Evolutionary conservation across 495 filamentous ascomycete species (phyloP), one percentile per base, ranked within the genome.

Genomic region (Aspergillus incahuasiensis): DNA sequence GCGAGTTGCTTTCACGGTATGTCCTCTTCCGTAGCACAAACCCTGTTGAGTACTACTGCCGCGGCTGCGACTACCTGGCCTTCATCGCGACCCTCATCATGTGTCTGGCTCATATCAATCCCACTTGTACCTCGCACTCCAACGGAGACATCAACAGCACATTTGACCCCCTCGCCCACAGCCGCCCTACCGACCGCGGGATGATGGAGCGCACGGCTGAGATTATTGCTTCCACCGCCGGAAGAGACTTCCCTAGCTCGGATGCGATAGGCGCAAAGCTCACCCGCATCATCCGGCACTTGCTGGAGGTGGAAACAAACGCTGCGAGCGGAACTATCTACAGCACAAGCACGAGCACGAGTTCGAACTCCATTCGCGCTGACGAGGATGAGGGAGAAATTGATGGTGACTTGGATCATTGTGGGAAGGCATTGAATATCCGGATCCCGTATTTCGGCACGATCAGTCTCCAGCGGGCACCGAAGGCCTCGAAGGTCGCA

Each of bases 1-100:
- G 78, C 1, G 73, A 77, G 48, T 66, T 79, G 52, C 62, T 83
- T n/a, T 62, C 59, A 0, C 68, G 70, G 15, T 83, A 74, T 49
- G 65, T 70, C 30, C 25, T 55, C 19, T 60, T 80, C 19, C 72
- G 76, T 34, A 55, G 55, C 28, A 59, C 52, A 8, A 71, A 68
- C 38, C 60, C 61, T 1, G 58, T 52, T 3, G 54, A 67, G 13
- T 70, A 71, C 53, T 69, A 71, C 56, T 82, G 79, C 63, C 77
- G 80, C 47, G 64, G 75, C 7, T 58, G 73, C 11, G 80, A 83
- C 46, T 82, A 78, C 47, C 67, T 77, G 41, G 77, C 67, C 11
- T 79, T 81, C 55, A 74, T 75, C 2, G 70, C 74, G 1, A 69
- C 79, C 6, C 67, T 73, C 20, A 59, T 77, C 15, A 30, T 71